Evolutionary conservation across 2,329 filamentous ascomycete species (phyloP), one percentile per base, ranked within the genome.

Genomic region (Knufia fluminis): DNA sequence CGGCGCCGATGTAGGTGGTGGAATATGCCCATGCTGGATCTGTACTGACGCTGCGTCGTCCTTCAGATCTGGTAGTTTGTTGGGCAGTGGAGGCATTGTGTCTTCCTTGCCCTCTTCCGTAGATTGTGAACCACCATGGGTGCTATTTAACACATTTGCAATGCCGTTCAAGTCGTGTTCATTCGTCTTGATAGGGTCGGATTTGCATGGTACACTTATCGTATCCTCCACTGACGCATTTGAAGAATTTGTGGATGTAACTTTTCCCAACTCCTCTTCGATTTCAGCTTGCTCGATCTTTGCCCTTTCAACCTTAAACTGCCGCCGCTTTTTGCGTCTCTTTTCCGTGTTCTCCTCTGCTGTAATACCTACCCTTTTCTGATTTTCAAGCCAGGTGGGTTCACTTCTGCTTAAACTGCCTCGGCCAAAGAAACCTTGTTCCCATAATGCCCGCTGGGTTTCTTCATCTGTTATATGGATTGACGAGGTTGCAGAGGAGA

Each of bases 371-470:
- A 83, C 78, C 23, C 83, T 81, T 65, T 86, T 84, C 66, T 95
- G 88, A 54, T 85, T 77, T 56, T 86, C 85, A 45, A 95, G 67
- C 92, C 92, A 98, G 58, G 82, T 92, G 2, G 91, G 91, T 65
- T 98, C 91, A 72, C 90, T 96, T 60, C 94, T 81, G 70, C 90
- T 96, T 51, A 97, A 72, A 59, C 75, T 91, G 39, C 92, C 92
- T 67, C 96, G 96, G 42, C 94, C 94, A 67, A 91, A 98, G 68
- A 98, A 98, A 3, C 92, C 92, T 70, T 94, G 87, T 67, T 95
- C 86, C 92, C 94, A 98, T 20, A 98, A 68, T 1, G 83, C 87
- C 48, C 85, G 77, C 54, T 94, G 83, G 2, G 87, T 83, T 49
- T 75, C 74, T 22, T 80, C 73, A 64, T 96, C 84, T 16, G 80